Percentiles rank a stretch among this genome's conserved stretches.
Evolutionary conservation across 345 rosid species (phyloP).

Genomic region (Populus pruinosa): DNA sequence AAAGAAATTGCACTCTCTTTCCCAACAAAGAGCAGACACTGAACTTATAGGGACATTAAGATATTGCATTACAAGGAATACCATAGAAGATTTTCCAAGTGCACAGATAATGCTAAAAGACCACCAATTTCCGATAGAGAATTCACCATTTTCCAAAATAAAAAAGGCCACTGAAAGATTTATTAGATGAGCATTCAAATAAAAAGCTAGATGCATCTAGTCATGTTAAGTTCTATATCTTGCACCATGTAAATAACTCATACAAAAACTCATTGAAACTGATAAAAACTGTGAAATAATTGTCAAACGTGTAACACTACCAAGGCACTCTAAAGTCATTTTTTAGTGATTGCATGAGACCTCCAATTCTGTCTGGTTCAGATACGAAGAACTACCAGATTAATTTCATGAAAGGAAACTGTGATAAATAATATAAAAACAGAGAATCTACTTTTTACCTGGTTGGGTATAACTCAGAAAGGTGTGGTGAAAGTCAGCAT

Average conservation of each 20-base stretch:
- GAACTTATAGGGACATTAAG: background rate
- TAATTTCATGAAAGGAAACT: background rate
- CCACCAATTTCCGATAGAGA: background rate
- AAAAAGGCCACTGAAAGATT: background rate
- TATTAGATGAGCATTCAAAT: background rate
- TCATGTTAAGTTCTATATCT: too few species aligned
- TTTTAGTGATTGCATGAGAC: background rate
- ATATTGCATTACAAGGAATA: background rate
- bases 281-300: background rate
- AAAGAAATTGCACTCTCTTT: background rate
- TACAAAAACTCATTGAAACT: background rate
- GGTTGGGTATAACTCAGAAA: slow-evolving; percentile 43
- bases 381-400: background rate
- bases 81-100: background rate
- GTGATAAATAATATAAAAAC: background rate
- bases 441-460: slow-evolving; percentile 33
- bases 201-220: background rate
- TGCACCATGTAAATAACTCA: background rate
- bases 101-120: background rate
- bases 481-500: slow-evolving; percentile 43
- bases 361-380: background rate
- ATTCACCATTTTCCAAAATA: background rate
- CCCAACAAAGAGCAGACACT: background rate
- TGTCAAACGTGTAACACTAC: background rate
- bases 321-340: background rate